Base-by-base conservation (phyloP, 2,329 filamentous ascomycete species). In the Hirsutella minnesotensis region DNA sequence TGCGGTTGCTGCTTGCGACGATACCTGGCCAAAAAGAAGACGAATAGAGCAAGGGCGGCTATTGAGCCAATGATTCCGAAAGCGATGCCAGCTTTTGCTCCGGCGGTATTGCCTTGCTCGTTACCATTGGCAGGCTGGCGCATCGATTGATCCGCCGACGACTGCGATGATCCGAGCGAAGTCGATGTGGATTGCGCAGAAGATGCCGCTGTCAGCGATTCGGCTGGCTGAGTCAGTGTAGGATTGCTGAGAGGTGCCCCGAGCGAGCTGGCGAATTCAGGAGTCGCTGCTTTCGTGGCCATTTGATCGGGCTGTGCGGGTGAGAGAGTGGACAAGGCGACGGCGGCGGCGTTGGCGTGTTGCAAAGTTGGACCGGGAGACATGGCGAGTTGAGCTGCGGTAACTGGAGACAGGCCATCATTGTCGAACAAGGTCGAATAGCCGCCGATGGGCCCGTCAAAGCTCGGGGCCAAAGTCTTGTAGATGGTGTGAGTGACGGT, bases 1-100 rank as follows among this genome's bases (percentile, higher is more conserved):
- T 64, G 12, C 63, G 59, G 51, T 74, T 65, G 22, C 59, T 81
- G 77, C 72, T 82, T 85, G 69, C 82, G 86, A 56, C 79, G 77
- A 53, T 65, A 71, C 52, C 75, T 81, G 57, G 88, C 74, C 46
- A 86, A 60, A 60, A 94, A 79, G 56, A 86, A 82, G 18, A 84
- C 69, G 19, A 84, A 59, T n/a, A 79, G 67, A 24, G 79, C 76
- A 21, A 92, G 58, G 3, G 81, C 62, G 27, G 81, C 75, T 21
- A 95, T 53, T 39, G 76, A 77, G 7, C 82, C 69, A 27, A 95
- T 64, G 39, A 94, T 77, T 55, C 88, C 89, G 57, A 95, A 80
- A 5, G 83, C 86, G 47, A 95, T 75, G 46, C 92, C 92, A 36
- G 87, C 89, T 62, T 87, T 92, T 35, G 65, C 59, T 24, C 65